Percentiles rank a stretch among this genome's conserved stretches.
Conservation (phyloP, 306 rosid genomes). For the Quercus mongolica region DNA sequence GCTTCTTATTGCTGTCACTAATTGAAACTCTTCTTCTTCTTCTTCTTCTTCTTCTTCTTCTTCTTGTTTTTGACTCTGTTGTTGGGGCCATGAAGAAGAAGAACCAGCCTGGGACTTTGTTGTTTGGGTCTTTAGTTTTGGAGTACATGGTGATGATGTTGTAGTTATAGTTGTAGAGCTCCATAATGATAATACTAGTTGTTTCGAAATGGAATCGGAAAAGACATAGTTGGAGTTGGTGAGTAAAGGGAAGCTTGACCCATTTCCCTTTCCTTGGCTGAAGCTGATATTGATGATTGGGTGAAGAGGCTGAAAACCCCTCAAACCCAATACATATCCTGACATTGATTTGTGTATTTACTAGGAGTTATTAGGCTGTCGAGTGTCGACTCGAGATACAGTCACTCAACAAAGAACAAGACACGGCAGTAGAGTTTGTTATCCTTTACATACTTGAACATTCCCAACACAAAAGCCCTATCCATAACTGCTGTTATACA, state of each 20-base stretch:
- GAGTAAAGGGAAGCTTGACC: slow-evolving; percentile 7
- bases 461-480: neutral
- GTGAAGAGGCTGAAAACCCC: too few relatives aligned
- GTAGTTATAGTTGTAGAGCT: neutral
- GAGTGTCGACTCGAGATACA: neutral
- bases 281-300: too few relatives aligned
- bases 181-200: neutral
- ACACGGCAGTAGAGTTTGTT: neutral
- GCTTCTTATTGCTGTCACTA: slow-evolving; percentile 42
- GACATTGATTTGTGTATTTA: slow-evolving; percentile 16
- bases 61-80: neutral
- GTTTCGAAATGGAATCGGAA: neutral
- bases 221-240: neutral
- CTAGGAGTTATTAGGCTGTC: too few relatives aligned
- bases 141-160: neutral
- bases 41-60: slow-evolving; percentile 23
- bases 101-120: neutral
- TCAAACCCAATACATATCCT: slow-evolving; percentile 24
- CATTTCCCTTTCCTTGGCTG: neutral
- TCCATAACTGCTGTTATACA: too few relatives aligned
- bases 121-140: neutral
- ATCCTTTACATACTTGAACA: neutral
- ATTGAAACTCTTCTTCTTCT: slow-evolving; percentile 51
- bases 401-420: neutral
- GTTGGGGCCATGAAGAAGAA: slow-evolving; percentile 11